Conservation (phyloP, 2,329 filamentous ascomycete genomes). For the Botrytis aclada region DNA sequence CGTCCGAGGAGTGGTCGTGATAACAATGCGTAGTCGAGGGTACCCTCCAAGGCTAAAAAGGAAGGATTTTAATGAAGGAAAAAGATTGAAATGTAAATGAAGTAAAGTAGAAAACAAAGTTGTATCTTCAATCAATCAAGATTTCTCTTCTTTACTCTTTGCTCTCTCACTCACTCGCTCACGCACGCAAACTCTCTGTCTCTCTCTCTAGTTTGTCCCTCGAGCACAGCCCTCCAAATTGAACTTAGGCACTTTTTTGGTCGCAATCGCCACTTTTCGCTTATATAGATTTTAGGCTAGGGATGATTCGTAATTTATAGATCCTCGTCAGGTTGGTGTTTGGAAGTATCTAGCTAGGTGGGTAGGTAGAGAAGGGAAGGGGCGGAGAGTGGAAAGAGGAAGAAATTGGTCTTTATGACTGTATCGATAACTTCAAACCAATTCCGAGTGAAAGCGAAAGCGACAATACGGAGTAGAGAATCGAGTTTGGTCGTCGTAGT, state of each 20-base stretch:
- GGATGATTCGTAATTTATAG: slow-evolving; percentile 15
- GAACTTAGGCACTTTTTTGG: not conserved
- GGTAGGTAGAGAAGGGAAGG: not conserved
- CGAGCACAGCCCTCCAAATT: slow-evolving; percentile 15
- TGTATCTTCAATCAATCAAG: not conserved
- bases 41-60: not conserved
- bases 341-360: not conserved
- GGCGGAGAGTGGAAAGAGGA: not conserved
- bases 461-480: not conserved
- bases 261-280: slow-evolving; percentile 20
- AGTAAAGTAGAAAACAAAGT: not conserved
- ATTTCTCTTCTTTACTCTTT: not conserved
- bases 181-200: not conserved
- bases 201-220: not conserved
- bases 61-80: not conserved
- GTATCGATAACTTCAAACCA: not conserved
- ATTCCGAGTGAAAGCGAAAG: not conserved
- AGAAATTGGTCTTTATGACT: not conserved
- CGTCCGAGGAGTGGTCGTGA: not conserved
- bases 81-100: not conserved
- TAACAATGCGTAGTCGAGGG: not conserved
- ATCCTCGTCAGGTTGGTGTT: not conserved
- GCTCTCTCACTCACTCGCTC: not conserved
- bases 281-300: slow-evolving; percentile 18
- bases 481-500: not conserved